These are phyloP conservation scores for Caulochytrium protostelioides DNA, from an alignment of 371 early-diverging fungal genomes.

Conservation along the genomic window DNA sequence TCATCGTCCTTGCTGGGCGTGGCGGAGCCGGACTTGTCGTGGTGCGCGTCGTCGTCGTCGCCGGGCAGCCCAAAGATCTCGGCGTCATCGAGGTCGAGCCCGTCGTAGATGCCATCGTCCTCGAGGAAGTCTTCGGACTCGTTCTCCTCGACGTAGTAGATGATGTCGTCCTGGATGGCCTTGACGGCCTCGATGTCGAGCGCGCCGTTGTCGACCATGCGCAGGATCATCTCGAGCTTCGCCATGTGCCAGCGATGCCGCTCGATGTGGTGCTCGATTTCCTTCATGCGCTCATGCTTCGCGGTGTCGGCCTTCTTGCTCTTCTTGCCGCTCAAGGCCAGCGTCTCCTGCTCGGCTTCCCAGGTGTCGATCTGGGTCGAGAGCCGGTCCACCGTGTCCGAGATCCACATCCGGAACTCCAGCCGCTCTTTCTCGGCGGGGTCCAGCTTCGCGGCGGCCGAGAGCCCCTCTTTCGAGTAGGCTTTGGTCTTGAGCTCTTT, in stretches of 20 bases:
- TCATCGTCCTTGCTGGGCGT: neutral
- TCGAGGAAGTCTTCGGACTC: conserved; percentile 75
- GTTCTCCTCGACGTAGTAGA: conserved; percentile 74
- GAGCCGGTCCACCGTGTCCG: conserved; percentile 55
- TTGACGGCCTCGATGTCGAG: conserved; percentile 53
- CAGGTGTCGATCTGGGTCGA: conserved; percentile 64
- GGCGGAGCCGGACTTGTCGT: conserved; percentile 1
- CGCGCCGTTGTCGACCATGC: conserved; percentile 78
- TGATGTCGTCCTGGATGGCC: conserved; percentile 59
- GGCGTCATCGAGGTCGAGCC: conserved; percentile 71
- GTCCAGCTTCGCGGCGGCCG: conserved; percentile 57
- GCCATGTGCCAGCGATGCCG: conserved; percentile 72
- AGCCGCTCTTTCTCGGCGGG: conserved; percentile 76
- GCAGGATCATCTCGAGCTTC: conserved; percentile 66
- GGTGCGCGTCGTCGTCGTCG: conserved; percentile 9
- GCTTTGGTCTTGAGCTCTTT: conserved; percentile 97
- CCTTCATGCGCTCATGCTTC: conserved; percentile 42
- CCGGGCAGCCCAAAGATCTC: conserved; percentile 36
- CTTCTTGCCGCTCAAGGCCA: conserved; percentile 42
- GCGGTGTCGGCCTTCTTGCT: conserved; percentile 48
- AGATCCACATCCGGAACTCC: conserved; percentile 58
- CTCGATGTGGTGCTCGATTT: conserved; percentile 49
- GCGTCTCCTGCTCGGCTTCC: conserved; percentile 70
- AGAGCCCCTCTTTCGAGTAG: conserved; percentile 81
- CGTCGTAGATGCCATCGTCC: conserved; percentile 79